Conservation (phyloP, 495 filamentous ascomycete genomes). For the Rostrohypoxylon terebratum region DNA sequence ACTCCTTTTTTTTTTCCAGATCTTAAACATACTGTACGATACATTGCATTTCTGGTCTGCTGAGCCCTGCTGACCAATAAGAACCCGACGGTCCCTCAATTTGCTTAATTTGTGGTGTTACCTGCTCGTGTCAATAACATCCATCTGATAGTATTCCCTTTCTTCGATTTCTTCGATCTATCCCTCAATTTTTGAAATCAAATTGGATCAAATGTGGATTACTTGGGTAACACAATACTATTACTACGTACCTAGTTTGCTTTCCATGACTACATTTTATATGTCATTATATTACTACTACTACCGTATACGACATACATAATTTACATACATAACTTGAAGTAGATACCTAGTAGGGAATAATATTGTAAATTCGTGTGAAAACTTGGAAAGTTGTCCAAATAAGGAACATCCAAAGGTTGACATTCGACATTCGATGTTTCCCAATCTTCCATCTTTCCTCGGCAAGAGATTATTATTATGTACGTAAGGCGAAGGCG, state of each 20-base stretch:
- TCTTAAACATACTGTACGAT: conserved; percentile 16
- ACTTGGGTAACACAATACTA: not conserved
- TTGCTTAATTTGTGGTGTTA: conserved; percentile 5
- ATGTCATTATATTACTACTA: not conserved
- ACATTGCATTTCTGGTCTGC: conserved; percentile 9
- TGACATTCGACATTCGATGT: not conserved
- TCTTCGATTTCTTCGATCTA: not conserved
- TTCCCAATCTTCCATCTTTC: not conserved
- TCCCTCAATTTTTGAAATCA: not conserved
- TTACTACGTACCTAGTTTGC: too few species aligned
- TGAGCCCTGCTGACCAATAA: not conserved
- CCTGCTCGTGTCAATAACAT: not conserved
- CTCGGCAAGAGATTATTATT: conserved; percentile 2
- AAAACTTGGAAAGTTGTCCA: not conserved
- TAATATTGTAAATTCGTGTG: too few species aligned
- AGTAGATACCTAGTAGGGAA: too few species aligned
- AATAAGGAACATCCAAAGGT: not conserved
- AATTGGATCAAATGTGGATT: not conserved
- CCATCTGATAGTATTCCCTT: not conserved
- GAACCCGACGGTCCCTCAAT: not conserved
- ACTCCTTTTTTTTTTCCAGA: conserved; percentile 28
- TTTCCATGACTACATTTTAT: not conserved
- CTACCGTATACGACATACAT: too few species aligned
- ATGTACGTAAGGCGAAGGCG: conserved; percentile 17
- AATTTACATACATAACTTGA: too few species aligned